Evolutionary conservation across 306 rosid genomes (phyloP).

Genomic region (Gynostemma pentaphyllum): DNA sequence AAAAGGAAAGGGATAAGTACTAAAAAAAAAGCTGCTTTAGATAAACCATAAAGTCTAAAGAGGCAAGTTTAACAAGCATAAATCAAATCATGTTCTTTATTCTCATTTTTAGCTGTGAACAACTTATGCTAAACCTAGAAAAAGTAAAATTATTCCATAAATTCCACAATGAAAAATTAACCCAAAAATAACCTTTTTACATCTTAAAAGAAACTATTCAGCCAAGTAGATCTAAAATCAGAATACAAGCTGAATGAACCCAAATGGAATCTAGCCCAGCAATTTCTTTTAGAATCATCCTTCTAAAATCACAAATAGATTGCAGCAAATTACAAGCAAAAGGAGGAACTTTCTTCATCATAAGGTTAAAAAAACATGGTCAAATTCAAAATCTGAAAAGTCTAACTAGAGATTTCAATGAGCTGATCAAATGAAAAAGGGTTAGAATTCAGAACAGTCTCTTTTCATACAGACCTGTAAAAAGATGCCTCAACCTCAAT

Average conservation of each 20-base stretch:
- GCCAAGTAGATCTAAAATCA: slow-evolving; percentile 9
- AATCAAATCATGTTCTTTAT: not conserved
- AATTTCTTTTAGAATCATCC: not conserved
- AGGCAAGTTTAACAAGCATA: slow-evolving; percentile 7
- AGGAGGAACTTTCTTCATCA: not conserved
- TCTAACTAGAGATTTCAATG: not conserved
- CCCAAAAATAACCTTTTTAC: not conserved
- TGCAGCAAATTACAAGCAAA: not conserved
- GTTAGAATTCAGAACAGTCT: not conserved
- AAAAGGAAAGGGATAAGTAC: slow-evolving; percentile 1
- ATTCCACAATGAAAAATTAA: not conserved
- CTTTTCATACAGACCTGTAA: slow-evolving; percentile 8
- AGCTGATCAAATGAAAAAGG: not conserved
- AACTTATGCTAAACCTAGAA: not conserved
- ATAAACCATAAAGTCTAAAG: slow-evolving; percentile 13
- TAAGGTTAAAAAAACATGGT: not conserved
- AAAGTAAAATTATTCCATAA: not conserved
- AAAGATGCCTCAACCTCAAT: not conserved
- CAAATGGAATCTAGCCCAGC: not conserved
- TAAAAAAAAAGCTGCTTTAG: slow-evolving; percentile 11
- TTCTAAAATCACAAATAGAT: not conserved
- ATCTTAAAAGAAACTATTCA: not conserved
- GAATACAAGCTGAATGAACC: not conserved
- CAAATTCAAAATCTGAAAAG: not conserved
- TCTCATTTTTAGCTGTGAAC: slow-evolving; percentile 4